Evolutionary conservation across 345 rosid species (phyloP).

Genomic region (Populus nigra): DNA sequence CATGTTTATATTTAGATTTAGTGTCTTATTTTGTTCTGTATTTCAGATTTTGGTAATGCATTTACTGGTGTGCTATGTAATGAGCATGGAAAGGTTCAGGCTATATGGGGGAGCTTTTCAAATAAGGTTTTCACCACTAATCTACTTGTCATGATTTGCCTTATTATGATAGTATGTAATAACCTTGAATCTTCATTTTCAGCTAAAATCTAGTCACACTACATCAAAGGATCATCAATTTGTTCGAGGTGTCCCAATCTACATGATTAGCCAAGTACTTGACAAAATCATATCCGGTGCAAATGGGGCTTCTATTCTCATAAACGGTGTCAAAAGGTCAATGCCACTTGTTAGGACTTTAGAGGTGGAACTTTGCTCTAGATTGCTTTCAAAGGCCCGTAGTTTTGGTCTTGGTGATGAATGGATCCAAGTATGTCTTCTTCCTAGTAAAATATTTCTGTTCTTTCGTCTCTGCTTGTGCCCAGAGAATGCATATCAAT

Average conservation of each 20-base stretch:
- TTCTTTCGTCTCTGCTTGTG: neutral
- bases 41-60: conserved; percentile 84
- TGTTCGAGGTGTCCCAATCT: conserved; percentile 81
- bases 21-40: neutral
- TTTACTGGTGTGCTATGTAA: conserved; percentile 85
- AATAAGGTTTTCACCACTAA: conserved; percentile 55
- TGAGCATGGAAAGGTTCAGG: conserved; percentile 83
- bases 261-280: conserved; percentile 66
- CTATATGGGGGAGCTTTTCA: conserved; percentile 93
- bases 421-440: conserved; percentile 70
- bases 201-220: conserved; percentile 60
- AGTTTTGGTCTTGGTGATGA: conserved; percentile 78
- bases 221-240: conserved; percentile 80
- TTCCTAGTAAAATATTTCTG: neutral
- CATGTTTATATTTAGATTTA: neutral
- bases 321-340: conserved; percentile 79
- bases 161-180: conserved; percentile 17
- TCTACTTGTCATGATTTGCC: conserved; percentile 10
- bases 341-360: conserved; percentile 85
- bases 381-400: conserved; percentile 87
- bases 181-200: conserved; percentile 21
- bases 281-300: conserved; percentile 67
- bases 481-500: neutral
- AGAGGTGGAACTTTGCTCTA: conserved; percentile 84
- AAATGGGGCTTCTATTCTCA: conserved; percentile 62